phyloP scores from a whole-genome alignment of 371 early-diverging fungal species.

The Mortierella sp. region DNA sequence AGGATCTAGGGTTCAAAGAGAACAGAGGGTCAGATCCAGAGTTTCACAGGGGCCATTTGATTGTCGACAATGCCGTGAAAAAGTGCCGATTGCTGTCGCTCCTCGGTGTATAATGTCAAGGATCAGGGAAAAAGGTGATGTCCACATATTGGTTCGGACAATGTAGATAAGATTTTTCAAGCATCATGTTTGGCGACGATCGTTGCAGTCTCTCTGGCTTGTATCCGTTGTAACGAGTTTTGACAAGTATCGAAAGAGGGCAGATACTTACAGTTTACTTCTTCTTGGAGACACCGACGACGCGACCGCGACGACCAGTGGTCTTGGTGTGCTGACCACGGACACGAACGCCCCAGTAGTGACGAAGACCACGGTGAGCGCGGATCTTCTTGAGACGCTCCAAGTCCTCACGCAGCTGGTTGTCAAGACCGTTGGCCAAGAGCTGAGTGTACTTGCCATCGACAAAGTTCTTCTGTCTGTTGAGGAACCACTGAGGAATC shows the following conservation, averaged over 20 bases:
- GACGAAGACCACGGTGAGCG: conserved; percentile 93
- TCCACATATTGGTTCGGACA: conserved; percentile 53
- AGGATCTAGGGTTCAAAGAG: not conserved
- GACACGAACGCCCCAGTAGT: conserved; percentile 95
- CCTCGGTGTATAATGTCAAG: not conserved
- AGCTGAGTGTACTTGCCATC: conserved; percentile 95
- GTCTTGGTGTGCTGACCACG: conserved; percentile 97
- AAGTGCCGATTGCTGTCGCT: not conserved
- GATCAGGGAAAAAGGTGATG: conserved; percentile 43
- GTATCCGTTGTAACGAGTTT: not conserved
- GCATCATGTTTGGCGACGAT: conserved; percentile 34
- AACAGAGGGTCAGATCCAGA: not conserved
- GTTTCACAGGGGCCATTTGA: not conserved
- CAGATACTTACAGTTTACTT: conserved; percentile 66
- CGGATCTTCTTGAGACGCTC: conserved; percentile 98
- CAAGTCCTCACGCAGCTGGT: conserved; percentile 95
- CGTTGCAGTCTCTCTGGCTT: not conserved
- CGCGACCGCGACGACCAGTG: conserved; percentile 97
- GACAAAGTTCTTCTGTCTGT: conserved; percentile 97
- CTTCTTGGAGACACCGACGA: conserved; percentile 98
- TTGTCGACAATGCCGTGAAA: not conserved
- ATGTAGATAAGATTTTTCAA: conserved; percentile 61
- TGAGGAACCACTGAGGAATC: conserved; percentile 98
- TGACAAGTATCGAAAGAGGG: not conserved
- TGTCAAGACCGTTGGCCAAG: conserved; percentile 95